These are phyloP conservation scores for Erucastrum elatum DNA, from an alignment of 345 rosid species.

Conservation along the genomic window DNA sequence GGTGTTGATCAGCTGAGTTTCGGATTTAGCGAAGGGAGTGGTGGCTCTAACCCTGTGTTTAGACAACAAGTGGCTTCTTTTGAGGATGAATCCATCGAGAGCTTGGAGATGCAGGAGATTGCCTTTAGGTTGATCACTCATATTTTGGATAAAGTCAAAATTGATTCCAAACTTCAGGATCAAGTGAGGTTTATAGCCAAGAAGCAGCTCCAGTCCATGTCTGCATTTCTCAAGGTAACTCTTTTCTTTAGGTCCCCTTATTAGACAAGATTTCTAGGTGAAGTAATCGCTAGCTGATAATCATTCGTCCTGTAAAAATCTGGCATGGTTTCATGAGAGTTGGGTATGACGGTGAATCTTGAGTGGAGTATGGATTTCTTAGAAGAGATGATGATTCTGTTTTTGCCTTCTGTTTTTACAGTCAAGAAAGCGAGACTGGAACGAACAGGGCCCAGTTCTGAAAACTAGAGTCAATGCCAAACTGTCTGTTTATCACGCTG, in stretches of 20 bases:
- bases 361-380: constrained; percentile 14
- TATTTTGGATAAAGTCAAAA: constrained; percentile 61
- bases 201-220: constrained; percentile 88
- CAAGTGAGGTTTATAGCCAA: constrained; percentile 69
- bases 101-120: constrained; percentile 82
- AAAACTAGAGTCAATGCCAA: constrained; percentile 83
- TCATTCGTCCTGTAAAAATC: background rate
- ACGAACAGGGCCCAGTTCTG: constrained; percentile 74
- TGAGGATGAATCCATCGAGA: constrained; percentile 74
- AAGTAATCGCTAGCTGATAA: background rate
- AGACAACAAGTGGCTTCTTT: constrained; percentile 53
- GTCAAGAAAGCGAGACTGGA: constrained; percentile 97
- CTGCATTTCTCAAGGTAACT: constrained; percentile 89
- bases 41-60: constrained; percentile 30
- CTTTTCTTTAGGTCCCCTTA: constrained; percentile 13
- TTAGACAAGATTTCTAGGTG: constrained; percentile 11
- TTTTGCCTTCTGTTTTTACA: constrained; percentile 44
- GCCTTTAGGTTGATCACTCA: constrained; percentile 78
- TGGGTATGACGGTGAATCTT: constrained; percentile 17
- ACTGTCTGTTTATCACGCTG: constrained; percentile 74
- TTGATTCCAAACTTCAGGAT: constrained; percentile 73
- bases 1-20: constrained; percentile 50
- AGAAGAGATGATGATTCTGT: constrained; percentile 27
- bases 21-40: constrained; percentile 56
- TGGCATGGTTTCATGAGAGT: constrained; percentile 15